Evolutionary conservation across 2,329 filamentous ascomycete genomes (phyloP).

Genomic region (Didymella glomerata): DNA sequence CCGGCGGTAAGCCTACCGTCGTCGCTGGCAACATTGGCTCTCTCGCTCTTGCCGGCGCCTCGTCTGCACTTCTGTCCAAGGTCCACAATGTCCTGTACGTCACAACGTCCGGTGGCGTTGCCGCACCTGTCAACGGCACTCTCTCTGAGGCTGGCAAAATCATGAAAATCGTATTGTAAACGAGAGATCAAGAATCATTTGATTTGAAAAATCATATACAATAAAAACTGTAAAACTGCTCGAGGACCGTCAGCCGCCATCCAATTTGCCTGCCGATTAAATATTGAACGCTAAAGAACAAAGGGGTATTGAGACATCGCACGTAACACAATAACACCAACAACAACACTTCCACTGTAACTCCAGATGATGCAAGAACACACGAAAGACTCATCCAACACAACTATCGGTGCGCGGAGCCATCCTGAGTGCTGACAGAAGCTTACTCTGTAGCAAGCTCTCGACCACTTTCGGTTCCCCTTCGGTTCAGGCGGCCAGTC

Average conservation of each 20-base stretch:
- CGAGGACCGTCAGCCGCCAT: background rate
- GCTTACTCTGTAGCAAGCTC: background rate
- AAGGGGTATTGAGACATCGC: conserved; percentile 13
- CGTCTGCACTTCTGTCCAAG: conserved; percentile 20
- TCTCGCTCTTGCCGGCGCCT: conserved; percentile 18
- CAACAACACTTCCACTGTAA: background rate
- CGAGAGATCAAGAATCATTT: background rate
- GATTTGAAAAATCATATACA: background rate
- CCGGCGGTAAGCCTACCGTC: conserved; percentile 16
- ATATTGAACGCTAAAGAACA: background rate
- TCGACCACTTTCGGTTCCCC: conserved; percentile 1
- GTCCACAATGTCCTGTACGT: conserved; percentile 21
- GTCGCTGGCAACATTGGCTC: conserved; percentile 18
- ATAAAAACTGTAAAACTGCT: background rate
- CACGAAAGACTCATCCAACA: background rate
- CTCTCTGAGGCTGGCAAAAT: conserved; percentile 22
- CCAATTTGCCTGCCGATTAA: background rate
- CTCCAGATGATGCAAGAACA: conserved; percentile 3
- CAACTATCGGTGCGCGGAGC: background rate
- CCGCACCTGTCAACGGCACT: conserved; percentile 21
- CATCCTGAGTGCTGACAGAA: background rate
- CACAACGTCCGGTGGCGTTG: conserved; percentile 21
- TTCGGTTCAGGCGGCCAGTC: conserved; percentile 15
- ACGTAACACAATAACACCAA: conserved; percentile 3
- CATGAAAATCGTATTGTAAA: conserved; percentile 18